phyloP scores from a whole-genome alignment of 2,329 filamentous ascomycete genomes.

The Pseudogymnoascus sp. region DNA sequence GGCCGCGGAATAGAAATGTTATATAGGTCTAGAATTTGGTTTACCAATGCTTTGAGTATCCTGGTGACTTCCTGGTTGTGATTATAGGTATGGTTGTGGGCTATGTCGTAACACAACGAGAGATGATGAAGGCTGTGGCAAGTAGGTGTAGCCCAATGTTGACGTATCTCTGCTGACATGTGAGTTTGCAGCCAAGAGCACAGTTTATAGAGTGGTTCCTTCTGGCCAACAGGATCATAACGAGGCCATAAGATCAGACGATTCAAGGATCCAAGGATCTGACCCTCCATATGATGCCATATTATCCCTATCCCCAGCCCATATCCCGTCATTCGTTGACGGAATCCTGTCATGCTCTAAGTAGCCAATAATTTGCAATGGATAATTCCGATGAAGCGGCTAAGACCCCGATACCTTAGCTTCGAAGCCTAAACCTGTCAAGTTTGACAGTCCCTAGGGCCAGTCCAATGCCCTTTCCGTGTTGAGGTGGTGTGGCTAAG shows the following conservation, averaged over 20 bases:
- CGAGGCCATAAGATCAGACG: not conserved
- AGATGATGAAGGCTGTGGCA: not conserved
- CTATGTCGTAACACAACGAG: not conserved
- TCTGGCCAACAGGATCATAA: not conserved
- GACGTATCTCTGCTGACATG: not conserved
- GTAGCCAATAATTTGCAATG: not conserved
- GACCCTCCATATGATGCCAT: not conserved
- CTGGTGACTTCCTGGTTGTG: not conserved
- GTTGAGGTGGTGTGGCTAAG: not conserved
- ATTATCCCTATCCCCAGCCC: not conserved
- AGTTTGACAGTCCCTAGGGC: not conserved
- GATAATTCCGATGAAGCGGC: not conserved
- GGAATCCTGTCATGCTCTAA: not conserved
- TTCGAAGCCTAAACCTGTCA: not conserved
- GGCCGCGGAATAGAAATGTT: conserved; percentile 5
- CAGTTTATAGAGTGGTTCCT: not conserved
- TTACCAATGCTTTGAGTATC: conserved; percentile 2
- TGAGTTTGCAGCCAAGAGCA: not conserved
- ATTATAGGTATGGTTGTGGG: not conserved
- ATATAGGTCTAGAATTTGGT: conserved; percentile 8
- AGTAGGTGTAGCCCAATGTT: not conserved
- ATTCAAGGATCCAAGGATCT: not conserved
- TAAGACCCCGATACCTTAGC: not conserved
- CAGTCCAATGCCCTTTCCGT: not conserved
- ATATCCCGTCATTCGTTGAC: not conserved